These are phyloP conservation scores for Cocos nucifera DNA, from an alignment of 176 grass and related monocot genomes.

Conservation along the genomic window DNA sequence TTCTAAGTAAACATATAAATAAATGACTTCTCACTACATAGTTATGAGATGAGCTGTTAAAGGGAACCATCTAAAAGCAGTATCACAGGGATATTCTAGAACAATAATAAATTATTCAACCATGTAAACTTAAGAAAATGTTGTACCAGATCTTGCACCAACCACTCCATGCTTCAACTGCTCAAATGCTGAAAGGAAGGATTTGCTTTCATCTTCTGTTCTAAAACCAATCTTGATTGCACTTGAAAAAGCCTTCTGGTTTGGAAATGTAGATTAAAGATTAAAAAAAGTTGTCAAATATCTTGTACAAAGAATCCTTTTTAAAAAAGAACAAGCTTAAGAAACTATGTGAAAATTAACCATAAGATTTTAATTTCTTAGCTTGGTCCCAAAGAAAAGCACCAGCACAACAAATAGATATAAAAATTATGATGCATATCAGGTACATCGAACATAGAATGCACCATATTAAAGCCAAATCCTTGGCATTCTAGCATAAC, in stretches of 20 bases:
- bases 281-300: constrained; percentile 25
- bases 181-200: constrained; percentile 67
- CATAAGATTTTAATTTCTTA: no score
- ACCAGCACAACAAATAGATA: no score
- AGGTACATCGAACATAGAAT: no score
- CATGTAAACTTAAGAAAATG: constrained; percentile 30
- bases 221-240: constrained; percentile 81
- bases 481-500: no score
- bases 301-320: constrained; percentile 17
- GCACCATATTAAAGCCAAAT: no score
- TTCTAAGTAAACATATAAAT: no score
- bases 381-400: no score
- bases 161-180: constrained; percentile 64
- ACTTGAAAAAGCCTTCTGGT: constrained; percentile 86
- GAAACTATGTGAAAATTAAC: no score
- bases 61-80: constrained; percentile 9
- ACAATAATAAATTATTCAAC: constrained; percentile 31
- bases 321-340: constrained; percentile 10
- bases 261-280: constrained; percentile 32
- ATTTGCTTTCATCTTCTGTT: constrained; percentile 83
- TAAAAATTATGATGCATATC: no score
- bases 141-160: constrained; percentile 57
- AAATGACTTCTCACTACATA: no score
- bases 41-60: neutral
- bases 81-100: constrained; percentile 7